Base-by-base conservation (phyloP, 345 rosid genomes). In the Hevea brasiliensis region DNA sequence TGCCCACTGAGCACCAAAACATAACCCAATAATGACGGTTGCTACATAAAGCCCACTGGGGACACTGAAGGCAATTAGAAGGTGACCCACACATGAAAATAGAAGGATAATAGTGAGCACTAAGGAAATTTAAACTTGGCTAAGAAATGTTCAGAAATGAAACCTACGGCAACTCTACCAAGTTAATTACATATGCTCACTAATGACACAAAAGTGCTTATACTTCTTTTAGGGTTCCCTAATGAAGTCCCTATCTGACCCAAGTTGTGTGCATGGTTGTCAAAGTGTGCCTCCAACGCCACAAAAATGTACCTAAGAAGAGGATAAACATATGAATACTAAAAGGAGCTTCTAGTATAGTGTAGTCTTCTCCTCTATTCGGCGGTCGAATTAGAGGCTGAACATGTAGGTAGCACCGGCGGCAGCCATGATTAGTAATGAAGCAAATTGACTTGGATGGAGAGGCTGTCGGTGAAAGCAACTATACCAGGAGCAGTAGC, bases 361-460 rank as follows among this genome's bases (percentile, higher is more conserved):
- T 80, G 82, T 70, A 87, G 61, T 89, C 90, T 3, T 89, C 90
- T 4, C 94, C 94, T 61, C 94, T 79, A 5, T 79, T 48, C 2
- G 94, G 91, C 9, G 82, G 89, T 20, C 67, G 65, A 72, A 86
- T 87, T 87, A 89, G 12, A 84, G 78, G 2, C 81, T 57, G 59
- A 89, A 89, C 82, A 89, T 85, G 83, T 89, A 87, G 51, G 90
- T 89, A 7, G 90, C 90, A 35, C 94, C 94, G 3, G 90, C 72
- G 1, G 81, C 85, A 0, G 90, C 27, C 92, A 89, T 86, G 87
- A 89, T 86, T 7, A 87, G 84, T 12, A 86, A 53, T 12, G 90
- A 81, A 0, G 89, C 90, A 21, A 86, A 89, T 83, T 5, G 42
- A 84, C 55, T 50, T 84, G 93, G 76, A 78, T 3, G 27, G 75